Percentiles rank a stretch among this genome's conserved stretches.
Evolutionary conservation across 768 basidiomycete genomes (phyloP).

Genomic region (Boletales sp.): DNA sequence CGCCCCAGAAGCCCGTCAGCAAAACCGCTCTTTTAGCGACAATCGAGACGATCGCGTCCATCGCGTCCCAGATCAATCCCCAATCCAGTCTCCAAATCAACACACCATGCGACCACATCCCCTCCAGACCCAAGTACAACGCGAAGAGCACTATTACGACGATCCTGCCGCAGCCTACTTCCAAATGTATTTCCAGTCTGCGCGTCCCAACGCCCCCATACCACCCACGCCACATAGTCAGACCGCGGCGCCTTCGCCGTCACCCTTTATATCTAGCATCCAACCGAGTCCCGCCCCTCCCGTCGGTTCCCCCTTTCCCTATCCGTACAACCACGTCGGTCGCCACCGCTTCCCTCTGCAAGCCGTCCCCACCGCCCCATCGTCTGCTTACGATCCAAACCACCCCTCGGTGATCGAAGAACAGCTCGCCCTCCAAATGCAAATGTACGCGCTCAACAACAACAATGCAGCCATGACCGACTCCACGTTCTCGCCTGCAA

Average conservation of each 20-base stretch:
- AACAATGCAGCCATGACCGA: constrained; percentile 62
- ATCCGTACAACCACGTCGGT: constrained; percentile 70
- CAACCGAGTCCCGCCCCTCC: constrained; percentile 54
- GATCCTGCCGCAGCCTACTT: constrained; percentile 59
- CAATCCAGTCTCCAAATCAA: constrained; percentile 10
- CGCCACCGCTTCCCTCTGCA: constrained; percentile 41
- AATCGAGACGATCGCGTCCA: constrained; percentile 13
- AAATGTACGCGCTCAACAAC: constrained; percentile 70
- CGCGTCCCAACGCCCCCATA: constrained; percentile 70
- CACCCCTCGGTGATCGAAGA: constrained; percentile 55
- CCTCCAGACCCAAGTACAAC: constrained; percentile 39
- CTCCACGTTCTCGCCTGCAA: constrained; percentile 72
- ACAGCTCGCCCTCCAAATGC: constrained; percentile 73
- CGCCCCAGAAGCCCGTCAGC: constrained; percentile 20
- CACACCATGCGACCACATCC: constrained; percentile 36
- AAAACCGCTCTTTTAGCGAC: constrained; percentile 18
- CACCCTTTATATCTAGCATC: constrained; percentile 54
- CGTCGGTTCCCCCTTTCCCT: constrained; percentile 75
- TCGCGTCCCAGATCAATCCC: constrained; percentile 16
- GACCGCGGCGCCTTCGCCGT: constrained; percentile 70
- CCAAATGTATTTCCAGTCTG: constrained; percentile 53
- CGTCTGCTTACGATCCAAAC: constrained; percentile 38
- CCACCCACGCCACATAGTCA: constrained; percentile 78
- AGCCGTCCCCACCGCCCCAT: constrained; percentile 40
- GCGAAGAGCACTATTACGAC: constrained; percentile 62